These are phyloP conservation scores for Ogataea allantospora DNA, from an alignment of 805 yeast species.

Conservation along the genomic window DNA sequence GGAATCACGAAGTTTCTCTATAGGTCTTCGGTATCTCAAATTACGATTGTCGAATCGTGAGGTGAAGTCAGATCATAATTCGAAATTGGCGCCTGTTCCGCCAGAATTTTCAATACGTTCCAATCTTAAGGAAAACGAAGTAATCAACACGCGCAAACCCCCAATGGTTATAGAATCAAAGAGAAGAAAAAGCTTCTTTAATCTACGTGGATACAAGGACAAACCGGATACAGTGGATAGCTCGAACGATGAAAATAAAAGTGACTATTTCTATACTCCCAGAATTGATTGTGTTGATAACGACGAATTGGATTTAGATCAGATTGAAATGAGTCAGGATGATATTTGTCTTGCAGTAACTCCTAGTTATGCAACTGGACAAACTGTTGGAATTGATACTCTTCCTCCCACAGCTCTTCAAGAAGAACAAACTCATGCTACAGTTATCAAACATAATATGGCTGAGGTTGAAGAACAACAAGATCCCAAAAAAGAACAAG, in stretches of 20 bases:
- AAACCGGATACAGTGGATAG: slow-evolving; percentile 1
- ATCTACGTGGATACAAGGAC: slow-evolving; percentile 16
- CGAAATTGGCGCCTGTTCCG: slow-evolving; percentile 7
- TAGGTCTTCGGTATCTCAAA: slow-evolving; percentile 25
- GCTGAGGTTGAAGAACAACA: background rate
- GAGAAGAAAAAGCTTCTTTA: slow-evolving; percentile 19
- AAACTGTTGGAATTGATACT: slow-evolving; percentile 7
- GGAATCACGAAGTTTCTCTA: slow-evolving; percentile 22
- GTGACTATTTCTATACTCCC: slow-evolving; percentile 6
- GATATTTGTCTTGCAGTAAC: background rate
- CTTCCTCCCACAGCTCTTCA: slow-evolving; percentile 2
- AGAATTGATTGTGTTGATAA: slow-evolving; percentile 15
- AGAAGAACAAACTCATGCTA: slow-evolving; percentile 1
- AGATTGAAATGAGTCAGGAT: slow-evolving; percentile 9
- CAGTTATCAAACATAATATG: background rate
- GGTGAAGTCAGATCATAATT: slow-evolving; percentile 5
- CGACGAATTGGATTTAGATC: slow-evolving; percentile 8
- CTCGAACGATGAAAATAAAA: background rate
- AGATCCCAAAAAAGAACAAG: slow-evolving; percentile 5
- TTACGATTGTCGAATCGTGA: slow-evolving; percentile 23
- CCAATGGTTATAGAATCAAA: slow-evolving; percentile 3
- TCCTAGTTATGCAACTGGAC: slow-evolving; percentile 2
- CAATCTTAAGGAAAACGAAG: slow-evolving; percentile 16
- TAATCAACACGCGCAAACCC: slow-evolving; percentile 8
- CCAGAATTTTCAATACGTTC: slow-evolving; percentile 2